These are phyloP conservation scores for Podaxis sp. DNA, from an alignment of 768 basidiomycete genomes.

Conservation along the genomic window DNA sequence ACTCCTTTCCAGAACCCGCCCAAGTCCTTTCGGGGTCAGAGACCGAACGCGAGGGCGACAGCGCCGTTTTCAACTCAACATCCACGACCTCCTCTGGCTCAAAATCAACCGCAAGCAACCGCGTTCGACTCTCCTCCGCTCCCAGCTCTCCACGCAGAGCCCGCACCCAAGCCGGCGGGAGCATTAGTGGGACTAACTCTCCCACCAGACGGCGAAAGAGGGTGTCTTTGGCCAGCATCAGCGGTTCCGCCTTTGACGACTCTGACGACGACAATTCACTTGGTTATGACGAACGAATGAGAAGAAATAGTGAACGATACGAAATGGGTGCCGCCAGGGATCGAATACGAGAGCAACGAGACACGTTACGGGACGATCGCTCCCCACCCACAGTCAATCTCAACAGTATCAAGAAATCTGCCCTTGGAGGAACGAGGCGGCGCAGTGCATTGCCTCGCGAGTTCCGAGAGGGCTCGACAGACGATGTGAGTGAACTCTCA, in stretches of 20 bases:
- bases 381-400: conserved; percentile 28
- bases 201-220: conserved; percentile 24
- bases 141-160: conserved; percentile 30
- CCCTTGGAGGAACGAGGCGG: conserved; percentile 27
- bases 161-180: conserved; percentile 15
- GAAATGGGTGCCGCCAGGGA: conserved; percentile 18
- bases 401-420: conserved; percentile 42
- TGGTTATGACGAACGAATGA: background rate
- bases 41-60: conserved; percentile 65
- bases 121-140: conserved; percentile 23
- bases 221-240: conserved; percentile 23
- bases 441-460: conserved; percentile 40
- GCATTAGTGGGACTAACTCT: conserved; percentile 23
- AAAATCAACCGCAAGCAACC: background rate
- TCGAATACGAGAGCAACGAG: conserved; percentile 16
- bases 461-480: conserved; percentile 30
- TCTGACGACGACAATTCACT: conserved; percentile 23
- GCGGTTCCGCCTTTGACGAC: conserved; percentile 18
- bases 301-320: background rate
- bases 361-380: conserved; percentile 34
- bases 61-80: conserved; percentile 24
- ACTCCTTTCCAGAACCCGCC: conserved; percentile 15
- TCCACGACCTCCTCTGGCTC: conserved; percentile 19
- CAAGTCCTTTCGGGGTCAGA: conserved; percentile 65
- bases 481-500: conserved; percentile 21